phyloP scores from a whole-genome alignment of 1,139 yeast genomes.

The Sugiyamaella pinicola region DNA sequence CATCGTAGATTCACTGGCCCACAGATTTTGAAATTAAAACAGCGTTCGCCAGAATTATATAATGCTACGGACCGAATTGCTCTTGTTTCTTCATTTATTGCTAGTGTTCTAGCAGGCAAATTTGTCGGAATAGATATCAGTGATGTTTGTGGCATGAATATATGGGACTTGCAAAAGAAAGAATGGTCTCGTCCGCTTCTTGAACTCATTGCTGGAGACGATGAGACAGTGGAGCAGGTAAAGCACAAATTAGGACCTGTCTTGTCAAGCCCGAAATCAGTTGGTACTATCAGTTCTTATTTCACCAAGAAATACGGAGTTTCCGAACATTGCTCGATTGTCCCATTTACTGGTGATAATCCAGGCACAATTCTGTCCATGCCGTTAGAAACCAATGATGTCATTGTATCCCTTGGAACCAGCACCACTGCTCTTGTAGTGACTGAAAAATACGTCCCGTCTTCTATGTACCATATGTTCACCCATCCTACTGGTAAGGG shows the following conservation, averaged over 20 bases:
- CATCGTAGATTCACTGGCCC: conserved; percentile 91
- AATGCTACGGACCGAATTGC: conserved; percentile 62
- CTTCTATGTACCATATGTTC: conserved; percentile 81
- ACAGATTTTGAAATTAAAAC: conserved; percentile 76
- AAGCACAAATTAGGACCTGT: conserved; percentile 55
- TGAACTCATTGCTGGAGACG: conserved; percentile 40
- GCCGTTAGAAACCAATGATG: conserved; percentile 75
- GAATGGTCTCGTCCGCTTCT: conserved; percentile 58
- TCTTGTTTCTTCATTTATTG: conserved; percentile 76
- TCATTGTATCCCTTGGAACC: conserved; percentile 82
- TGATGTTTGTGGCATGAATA: conserved; percentile 91
- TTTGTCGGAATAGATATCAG: conserved; percentile 72
- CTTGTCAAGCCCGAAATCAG: conserved; percentile 40
- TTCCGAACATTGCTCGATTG: conserved; percentile 53
- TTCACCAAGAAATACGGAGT: conserved; percentile 69
- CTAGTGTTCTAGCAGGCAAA: conserved; percentile 68
- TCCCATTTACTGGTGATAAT: conserved; percentile 84
- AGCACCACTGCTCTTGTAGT: conserved; percentile 83
- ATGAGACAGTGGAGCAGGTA: conserved; percentile 42
- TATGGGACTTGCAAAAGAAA: conserved; percentile 64
- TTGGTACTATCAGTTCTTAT: conserved; percentile 57
- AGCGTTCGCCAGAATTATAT: conserved; percentile 57
- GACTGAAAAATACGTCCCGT: conserved; percentile 76
- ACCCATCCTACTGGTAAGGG: conserved; percentile 76
- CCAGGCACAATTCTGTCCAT: conserved; percentile 84